Evolutionary conservation across 2,329 filamentous ascomycete species (phyloP).

Genomic region (Coniochaeta sp.): DNA sequence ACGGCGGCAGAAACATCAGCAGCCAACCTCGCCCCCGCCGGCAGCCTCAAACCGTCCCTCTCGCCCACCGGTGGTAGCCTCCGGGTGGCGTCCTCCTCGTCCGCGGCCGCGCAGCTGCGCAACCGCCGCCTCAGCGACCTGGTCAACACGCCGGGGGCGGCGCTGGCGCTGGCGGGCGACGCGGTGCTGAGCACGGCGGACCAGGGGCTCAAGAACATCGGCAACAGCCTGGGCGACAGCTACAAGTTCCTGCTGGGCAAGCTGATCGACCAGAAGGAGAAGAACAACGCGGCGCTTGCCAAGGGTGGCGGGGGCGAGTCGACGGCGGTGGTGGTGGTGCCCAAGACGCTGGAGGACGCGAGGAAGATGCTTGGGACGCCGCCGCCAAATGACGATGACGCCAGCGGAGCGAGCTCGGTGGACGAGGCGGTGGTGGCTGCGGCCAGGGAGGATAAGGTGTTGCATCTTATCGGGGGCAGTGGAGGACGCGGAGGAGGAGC

Average conservation of each 20-base stretch:
- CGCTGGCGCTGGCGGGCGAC: conserved; percentile 76
- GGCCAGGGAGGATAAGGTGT: conserved; percentile 53
- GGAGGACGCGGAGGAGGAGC: too few species aligned
- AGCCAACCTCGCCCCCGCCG: conserved; percentile 23
- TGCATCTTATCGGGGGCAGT: conserved; percentile 61
- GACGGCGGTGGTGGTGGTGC: conserved; percentile 58
- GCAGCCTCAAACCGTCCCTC: conserved; percentile 24
- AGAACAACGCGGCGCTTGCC: too few species aligned
- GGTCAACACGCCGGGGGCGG: conserved; percentile 76
- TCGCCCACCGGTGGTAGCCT: conserved; percentile 36
- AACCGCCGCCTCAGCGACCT: conserved; percentile 78
- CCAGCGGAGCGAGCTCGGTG: conserved; percentile 47
- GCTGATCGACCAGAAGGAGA: conserved; percentile 63
- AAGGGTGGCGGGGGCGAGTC: too few species aligned
- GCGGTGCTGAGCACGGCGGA: conserved; percentile 83
- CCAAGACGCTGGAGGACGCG: conserved; percentile 89
- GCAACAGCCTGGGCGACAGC: conserved; percentile 81
- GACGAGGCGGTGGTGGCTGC: conserved; percentile 15
- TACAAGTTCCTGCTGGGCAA: conserved; percentile 91
- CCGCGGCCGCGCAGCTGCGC: conserved; percentile 39
- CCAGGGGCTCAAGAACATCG: conserved; percentile 85
- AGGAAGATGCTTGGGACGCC: conserved; percentile 78
- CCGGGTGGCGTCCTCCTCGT: conserved; percentile 30
- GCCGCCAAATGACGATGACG: conserved; percentile 54
- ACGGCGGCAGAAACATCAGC: conserved; percentile 19